phyloP scores from a whole-genome alignment of 768 basidiomycete genomes.

The Filobasidium wieringae region DNA sequence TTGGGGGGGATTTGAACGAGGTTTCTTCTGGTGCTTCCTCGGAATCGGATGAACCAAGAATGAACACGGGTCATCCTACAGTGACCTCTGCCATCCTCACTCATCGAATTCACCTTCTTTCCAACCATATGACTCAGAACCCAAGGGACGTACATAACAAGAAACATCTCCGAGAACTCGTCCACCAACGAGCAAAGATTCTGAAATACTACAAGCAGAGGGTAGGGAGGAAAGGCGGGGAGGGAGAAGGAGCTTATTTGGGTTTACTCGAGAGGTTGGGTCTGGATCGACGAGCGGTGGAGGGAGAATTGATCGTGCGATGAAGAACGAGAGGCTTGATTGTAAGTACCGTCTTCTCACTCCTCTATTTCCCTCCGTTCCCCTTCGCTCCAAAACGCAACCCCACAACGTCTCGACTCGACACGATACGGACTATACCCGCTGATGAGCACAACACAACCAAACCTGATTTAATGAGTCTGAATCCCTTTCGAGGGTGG shows the following conservation, averaged over 20 bases:
- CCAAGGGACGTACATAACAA: conserved; percentile 66
- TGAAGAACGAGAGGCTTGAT: neutral
- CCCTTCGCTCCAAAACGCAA: neutral
- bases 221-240: conserved; percentile 5
- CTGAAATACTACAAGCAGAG: conserved; percentile 49
- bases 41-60: neutral
- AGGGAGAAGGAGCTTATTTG: conserved; percentile 57
- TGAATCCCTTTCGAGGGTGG: conserved; percentile 13
- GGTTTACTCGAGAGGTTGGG: conserved; percentile 59
- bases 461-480: conserved; percentile 21
- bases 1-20: conserved; percentile 63
- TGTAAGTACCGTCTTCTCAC: too few relatives aligned
- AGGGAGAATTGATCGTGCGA: conserved; percentile 69
- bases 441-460: conserved; percentile 11
- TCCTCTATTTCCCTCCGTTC: too few relatives aligned
- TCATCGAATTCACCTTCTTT: conserved; percentile 68
- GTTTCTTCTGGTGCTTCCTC: neutral
- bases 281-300: conserved; percentile 64
- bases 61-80: conserved; percentile 10
- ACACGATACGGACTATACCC: neutral
- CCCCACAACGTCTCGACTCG: neutral
- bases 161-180: conserved; percentile 59
- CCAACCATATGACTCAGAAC: conserved; percentile 52
- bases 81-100: conserved; percentile 74
- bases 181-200: conserved; percentile 72